A percentile compares a stretch with the other conserved stretches of the same genome.
These are phyloP conservation scores for Neocallimastix lanati DNA, from an alignment of 192 early-diverging fungal genomes.

Conservation along the genomic window DNA sequence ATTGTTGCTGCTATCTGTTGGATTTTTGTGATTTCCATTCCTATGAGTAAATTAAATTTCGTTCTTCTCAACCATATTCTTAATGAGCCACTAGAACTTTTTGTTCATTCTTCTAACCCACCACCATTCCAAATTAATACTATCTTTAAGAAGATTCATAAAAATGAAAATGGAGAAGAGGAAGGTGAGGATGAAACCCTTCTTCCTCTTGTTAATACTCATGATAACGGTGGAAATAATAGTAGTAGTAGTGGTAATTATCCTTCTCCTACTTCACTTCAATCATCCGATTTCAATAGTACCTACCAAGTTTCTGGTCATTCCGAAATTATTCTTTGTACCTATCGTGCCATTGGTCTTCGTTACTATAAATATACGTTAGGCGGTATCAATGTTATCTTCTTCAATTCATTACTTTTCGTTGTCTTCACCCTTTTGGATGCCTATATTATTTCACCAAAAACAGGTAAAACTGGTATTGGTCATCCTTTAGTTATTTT, in stretches of 20 bases:
- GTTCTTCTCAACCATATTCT: slow-evolving; percentile 59
- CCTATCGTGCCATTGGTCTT: slow-evolving; percentile 69
- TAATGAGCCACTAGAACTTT: slow-evolving; percentile 51
- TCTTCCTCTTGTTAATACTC: slow-evolving; percentile 21
- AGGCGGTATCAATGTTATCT: slow-evolving; percentile 90
- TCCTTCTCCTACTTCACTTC: not conserved
- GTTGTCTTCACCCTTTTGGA: slow-evolving; percentile 59
- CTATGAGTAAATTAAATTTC: slow-evolving; percentile 86
- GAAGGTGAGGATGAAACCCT: slow-evolving; percentile 15
- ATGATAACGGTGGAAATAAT: too few relatives aligned
- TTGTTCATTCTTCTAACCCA: slow-evolving; percentile 20
- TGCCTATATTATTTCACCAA: slow-evolving; percentile 46
- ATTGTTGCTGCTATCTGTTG: slow-evolving; percentile 59
- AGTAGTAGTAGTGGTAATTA: not conserved
- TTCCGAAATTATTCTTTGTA: slow-evolving; percentile 62
- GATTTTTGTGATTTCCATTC: slow-evolving; percentile 70
- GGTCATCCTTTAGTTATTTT: slow-evolving; percentile 42
- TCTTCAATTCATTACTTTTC: slow-evolving; percentile 76
- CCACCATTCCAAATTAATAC: not conserved
- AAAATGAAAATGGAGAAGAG: slow-evolving; percentile 5
- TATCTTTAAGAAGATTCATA: not conserved
- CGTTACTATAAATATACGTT: slow-evolving; percentile 94
- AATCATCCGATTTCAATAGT: not conserved
- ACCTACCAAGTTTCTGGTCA: slow-evolving; percentile 1
- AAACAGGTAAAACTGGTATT: slow-evolving; percentile 23